These are phyloP conservation scores for Xylaria sp. DNA, from an alignment of 2,329 filamentous ascomycete species.

Conservation along the genomic window DNA sequence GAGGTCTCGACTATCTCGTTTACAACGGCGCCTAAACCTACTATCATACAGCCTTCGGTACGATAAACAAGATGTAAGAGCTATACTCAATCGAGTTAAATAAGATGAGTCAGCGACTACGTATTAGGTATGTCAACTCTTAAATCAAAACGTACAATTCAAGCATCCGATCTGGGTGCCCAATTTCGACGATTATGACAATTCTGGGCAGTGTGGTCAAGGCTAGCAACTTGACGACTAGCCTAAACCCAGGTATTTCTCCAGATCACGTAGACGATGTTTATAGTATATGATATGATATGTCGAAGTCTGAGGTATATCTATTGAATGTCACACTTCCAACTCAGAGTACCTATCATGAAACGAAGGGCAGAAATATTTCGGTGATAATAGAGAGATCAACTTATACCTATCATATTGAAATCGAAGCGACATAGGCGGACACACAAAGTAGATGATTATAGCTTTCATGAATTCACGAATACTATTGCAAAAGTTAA, in stretches of 20 bases:
- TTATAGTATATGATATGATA: neutral
- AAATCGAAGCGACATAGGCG: neutral
- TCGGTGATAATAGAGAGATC: neutral
- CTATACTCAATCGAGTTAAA: neutral
- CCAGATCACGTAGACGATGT: neutral
- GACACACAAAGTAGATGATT: neutral
- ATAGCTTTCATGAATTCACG: neutral
- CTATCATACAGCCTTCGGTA: constrained; percentile 31
- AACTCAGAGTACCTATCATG: neutral
- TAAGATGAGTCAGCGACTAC: too few relatives aligned
- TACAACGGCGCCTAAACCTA: constrained; percentile 50
- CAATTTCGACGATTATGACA: too few relatives aligned
- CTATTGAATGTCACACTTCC: neutral
- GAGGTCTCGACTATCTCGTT: constrained; percentile 54
- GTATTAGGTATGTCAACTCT: too few relatives aligned
- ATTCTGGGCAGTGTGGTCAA: too few relatives aligned
- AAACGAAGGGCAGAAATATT: neutral
- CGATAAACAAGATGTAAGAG: constrained; percentile 44
- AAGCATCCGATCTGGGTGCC: too few relatives aligned
- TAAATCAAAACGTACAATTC: too few relatives aligned
- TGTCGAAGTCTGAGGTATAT: neutral
- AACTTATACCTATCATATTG: neutral
- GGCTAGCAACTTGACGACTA: too few relatives aligned
- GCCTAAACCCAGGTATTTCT: neutral
- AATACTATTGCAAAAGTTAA: neutral